Evolutionary conservation across 148 eudicot species (phyloP).

Genomic region (Rhododendron molle): DNA sequence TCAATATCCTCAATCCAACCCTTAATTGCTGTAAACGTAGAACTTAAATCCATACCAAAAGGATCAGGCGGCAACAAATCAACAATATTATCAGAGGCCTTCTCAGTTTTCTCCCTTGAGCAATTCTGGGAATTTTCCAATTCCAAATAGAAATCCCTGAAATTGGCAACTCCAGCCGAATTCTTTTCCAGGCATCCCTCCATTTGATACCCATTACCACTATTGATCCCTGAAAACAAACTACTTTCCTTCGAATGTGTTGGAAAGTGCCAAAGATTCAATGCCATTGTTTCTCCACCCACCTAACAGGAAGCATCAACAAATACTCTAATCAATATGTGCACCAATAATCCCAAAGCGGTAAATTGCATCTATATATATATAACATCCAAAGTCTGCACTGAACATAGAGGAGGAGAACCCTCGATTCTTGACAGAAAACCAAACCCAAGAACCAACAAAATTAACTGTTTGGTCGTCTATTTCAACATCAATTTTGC

Average conservation of each 20-base stretch:
- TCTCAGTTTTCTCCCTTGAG: constrained; percentile 8
- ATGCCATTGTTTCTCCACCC: constrained; percentile 2
- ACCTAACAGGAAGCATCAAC: constrained; percentile 2
- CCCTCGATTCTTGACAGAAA: not conserved
- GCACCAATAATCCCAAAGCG: not conserved
- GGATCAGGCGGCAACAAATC: constrained; percentile 33
- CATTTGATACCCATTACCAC: constrained; percentile 1
- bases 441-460: constrained; percentile 1
- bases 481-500: not conserved
- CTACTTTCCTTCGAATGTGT: not conserved
- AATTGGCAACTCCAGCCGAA: constrained; percentile 8
- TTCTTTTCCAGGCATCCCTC: constrained; percentile 10
- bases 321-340: not conserved
- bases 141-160: not conserved
- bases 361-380: not conserved
- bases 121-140: constrained; percentile 4
- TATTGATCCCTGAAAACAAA: constrained; percentile 1
- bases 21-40: constrained; percentile 19
- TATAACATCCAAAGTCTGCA: too few relatives aligned
- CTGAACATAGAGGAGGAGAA: not conserved
- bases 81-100: constrained; percentile 16
- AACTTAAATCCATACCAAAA: constrained; percentile 28
- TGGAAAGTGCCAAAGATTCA: constrained; percentile 5
- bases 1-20: constrained; percentile 31
- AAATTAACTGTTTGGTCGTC: not conserved